These are phyloP conservation scores for Colletotrichum eleusines DNA, from an alignment of 2,329 filamentous ascomycete species.

Conservation along the genomic window DNA sequence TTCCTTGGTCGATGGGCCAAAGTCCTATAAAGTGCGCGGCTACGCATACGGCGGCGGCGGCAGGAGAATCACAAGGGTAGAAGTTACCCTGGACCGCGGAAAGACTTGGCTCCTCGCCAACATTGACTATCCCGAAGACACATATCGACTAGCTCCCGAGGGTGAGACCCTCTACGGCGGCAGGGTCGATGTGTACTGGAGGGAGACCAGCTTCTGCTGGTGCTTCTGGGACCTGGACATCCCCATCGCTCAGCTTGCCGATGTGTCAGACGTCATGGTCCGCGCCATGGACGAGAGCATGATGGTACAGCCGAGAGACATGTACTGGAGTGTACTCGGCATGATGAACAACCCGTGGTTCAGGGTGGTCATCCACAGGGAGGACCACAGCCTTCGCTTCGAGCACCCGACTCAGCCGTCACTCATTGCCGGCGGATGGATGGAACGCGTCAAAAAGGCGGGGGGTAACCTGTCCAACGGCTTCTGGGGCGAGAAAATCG, in stretches of 20 bases:
- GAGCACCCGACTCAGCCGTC: constrained; percentile 91
- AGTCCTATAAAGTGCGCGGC: constrained; percentile 75
- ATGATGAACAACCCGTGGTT: constrained; percentile 99
- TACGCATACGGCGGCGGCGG: constrained; percentile 93
- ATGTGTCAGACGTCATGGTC: constrained; percentile 80
- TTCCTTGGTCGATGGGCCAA: constrained; percentile 52
- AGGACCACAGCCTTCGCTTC: constrained; percentile 74
- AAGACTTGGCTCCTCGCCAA: constrained; percentile 82
- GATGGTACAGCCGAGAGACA: constrained; percentile 87
- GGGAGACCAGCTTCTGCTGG: constrained; percentile 89
- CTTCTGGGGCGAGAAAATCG: constrained; percentile 82
- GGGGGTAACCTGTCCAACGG: constrained; percentile 86
- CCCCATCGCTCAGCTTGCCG: constrained; percentile 69
- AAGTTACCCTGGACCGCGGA: constrained; percentile 86
- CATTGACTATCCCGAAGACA: constrained; percentile 87
- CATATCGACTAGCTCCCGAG: constrained; percentile 74
- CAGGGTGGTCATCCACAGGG: constrained; percentile 79
- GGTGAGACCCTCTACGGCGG: constrained; percentile 79
- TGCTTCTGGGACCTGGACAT: constrained; percentile 89
- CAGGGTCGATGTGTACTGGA: constrained; percentile 82
- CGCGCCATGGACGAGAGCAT: constrained; percentile 92
- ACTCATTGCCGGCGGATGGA: constrained; percentile 86
- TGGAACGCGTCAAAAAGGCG: constrained; percentile 87
- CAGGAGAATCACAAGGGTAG: constrained; percentile 83
- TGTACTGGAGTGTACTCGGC: constrained; percentile 95